phyloP scores from a whole-genome alignment of 768 basidiomycete species.

The Amanita rubescens region DNA sequence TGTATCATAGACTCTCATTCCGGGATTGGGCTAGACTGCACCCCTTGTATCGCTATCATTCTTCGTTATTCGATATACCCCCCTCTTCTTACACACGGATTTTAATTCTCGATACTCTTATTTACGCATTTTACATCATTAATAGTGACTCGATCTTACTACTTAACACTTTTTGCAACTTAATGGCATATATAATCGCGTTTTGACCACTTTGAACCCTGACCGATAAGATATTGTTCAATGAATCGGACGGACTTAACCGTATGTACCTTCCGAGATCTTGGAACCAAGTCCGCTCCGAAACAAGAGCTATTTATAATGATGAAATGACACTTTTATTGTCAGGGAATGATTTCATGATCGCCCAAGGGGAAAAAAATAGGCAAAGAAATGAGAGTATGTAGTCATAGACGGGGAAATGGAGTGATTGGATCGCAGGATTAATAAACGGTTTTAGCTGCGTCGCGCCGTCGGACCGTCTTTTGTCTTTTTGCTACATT shows the following conservation, averaged over 20 bases:
- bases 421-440: background rate
- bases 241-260: background rate
- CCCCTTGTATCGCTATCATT: conserved; percentile 7
- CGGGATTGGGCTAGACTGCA: conserved; percentile 3
- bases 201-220: background rate
- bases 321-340: background rate
- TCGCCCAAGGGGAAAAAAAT: background rate
- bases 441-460: background rate
- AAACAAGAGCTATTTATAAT: background rate
- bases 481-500: background rate
- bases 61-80: conserved; percentile 1
- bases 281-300: background rate
- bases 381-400: background rate
- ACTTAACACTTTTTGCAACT: background rate
- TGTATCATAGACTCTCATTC: conserved; percentile 5
- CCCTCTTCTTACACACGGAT: background rate
- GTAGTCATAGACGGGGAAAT: background rate
- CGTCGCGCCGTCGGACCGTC: background rate
- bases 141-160: background rate
- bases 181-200: background rate
- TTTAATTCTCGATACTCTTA: background rate
- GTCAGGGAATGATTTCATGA: conserved; percentile 1
- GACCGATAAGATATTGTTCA: background rate
- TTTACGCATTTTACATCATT: background rate
- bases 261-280: background rate